Evolutionary conservation across 2,329 filamentous ascomycete genomes (phyloP), one percentile per base, ranked within the genome.

Genomic region (Parafenestella ontariensis): DNA sequence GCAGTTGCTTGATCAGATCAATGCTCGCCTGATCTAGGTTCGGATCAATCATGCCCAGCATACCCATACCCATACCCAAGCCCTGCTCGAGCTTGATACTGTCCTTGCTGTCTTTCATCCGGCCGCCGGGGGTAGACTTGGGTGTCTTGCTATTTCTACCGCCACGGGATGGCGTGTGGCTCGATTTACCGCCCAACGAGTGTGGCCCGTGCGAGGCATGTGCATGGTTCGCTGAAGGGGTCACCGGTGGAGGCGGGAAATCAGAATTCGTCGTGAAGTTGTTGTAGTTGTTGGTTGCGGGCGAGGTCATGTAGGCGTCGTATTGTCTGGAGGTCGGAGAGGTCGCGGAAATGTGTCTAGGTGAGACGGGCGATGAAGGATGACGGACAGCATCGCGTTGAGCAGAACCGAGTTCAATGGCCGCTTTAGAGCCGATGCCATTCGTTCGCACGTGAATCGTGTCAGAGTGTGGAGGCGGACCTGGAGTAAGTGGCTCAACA

Each of bases 1-100:
- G 65, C 52, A 76, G 53, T 49, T 75, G 68, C 57, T 67, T 64
- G 46, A 67, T 67, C 11, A 69, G 56, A 24, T 69, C 62, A 37
- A 64, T 56, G 18, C 64, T 67, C 24, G 64, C 66, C 40, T 68
- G 62, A 29, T 68, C 65, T 10, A 68, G 64, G 36, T 65, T 65
- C 1, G 63, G 62, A 39, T 66, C 65, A 46, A 64, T 65, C 58
- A 64, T 61, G 13, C 62, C 62, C 4, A 62, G 49, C 59, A 58
- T 52, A 24, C 58, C 62, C 55, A 60, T 52, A 13, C 48, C 54
- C 57, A 58, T 53, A 15, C 48, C 47, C 41, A 61, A 52, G 37
- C 53, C 61, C 18, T 58, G 46, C 33, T 72, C 68, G 17, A 68
- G 44, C 47, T 74, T 72, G 51, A 71, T 68, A 7, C 61, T 52